Percentiles rank a stretch among this genome's conserved stretches.
These are phyloP conservation scores for Chrysosporium keratinophilum DNA, from an alignment of 2,329 filamentous ascomycete genomes.

Conservation along the genomic window DNA sequence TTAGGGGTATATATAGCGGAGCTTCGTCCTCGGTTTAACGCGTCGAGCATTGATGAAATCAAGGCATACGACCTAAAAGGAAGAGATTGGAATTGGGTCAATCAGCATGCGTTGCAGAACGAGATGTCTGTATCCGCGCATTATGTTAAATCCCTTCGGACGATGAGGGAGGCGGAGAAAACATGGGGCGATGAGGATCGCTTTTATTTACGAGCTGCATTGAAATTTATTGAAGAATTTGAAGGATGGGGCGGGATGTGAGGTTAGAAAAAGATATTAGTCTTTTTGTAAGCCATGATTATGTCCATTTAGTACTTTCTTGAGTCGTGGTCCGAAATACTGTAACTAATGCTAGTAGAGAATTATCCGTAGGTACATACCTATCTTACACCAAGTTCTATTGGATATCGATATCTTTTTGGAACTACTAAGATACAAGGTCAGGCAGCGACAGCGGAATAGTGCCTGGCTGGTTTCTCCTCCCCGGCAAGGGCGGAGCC, in stretches of 20 bases:
- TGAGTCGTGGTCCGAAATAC: no score
- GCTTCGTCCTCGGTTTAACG: slow-evolving; percentile 58
- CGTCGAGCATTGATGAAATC: slow-evolving; percentile 45
- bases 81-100: slow-evolving; percentile 67
- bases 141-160: slow-evolving; percentile 72
- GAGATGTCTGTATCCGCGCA: slow-evolving; percentile 63
- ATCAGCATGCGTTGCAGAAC: slow-evolving; percentile 52
- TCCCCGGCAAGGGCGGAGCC: not conserved
- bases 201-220: slow-evolving; percentile 42
- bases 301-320: no score
- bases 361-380: no score
- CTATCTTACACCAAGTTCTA: no score
- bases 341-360: no score
- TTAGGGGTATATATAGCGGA: slow-evolving; percentile 68
- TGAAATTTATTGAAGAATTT: slow-evolving; percentile 42
- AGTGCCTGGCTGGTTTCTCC: not conserved
- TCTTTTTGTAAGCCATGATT: not conserved
- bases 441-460: not conserved
- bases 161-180: slow-evolving; percentile 57
- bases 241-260: slow-evolving; percentile 6
- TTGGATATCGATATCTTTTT: no score
- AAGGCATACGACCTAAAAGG: slow-evolving; percentile 49
- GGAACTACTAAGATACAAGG: no score
- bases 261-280: not conserved
- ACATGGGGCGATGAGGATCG: slow-evolving; percentile 38